phyloP scores from a whole-genome alignment of 495 filamentous ascomycete species.

The Chaetomium tenue region DNA sequence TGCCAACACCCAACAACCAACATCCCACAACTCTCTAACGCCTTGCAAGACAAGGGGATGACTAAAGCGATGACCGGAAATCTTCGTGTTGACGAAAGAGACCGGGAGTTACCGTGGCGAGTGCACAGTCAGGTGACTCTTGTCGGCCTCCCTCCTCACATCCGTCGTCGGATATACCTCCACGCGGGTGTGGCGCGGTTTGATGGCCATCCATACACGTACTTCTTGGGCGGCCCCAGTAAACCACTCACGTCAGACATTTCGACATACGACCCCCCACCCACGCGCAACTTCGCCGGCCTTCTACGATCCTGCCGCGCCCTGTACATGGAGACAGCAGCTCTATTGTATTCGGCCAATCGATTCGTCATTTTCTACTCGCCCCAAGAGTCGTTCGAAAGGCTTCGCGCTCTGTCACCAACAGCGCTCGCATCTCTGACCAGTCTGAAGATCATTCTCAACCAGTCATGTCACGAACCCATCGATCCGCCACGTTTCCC shows the following conservation, averaged over 20 bases:
- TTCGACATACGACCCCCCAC: neutral
- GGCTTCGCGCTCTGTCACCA: neutral
- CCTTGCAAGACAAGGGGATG: too few relatives aligned
- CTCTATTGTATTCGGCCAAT: constrained; percentile 9
- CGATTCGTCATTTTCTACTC: constrained; percentile 8
- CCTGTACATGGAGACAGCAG: neutral
- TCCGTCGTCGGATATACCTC: constrained; percentile 4
- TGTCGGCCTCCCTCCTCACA: neutral
- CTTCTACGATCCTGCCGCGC: constrained; percentile 2
- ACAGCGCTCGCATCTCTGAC: neutral
- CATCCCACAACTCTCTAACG: too few relatives aligned
- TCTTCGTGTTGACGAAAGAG: too few relatives aligned
- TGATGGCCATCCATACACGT: neutral
- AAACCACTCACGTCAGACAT: neutral
- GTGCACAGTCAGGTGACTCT: too few relatives aligned
- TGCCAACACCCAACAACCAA: too few relatives aligned
- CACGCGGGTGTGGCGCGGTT: constrained; percentile 1
- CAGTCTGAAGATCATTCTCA: neutral
- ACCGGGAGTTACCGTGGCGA: too few relatives aligned
- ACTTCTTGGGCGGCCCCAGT: neutral
- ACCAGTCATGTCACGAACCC: constrained; percentile 1
- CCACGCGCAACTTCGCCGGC: neutral
- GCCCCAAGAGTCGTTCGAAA: neutral
- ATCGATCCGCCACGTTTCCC: neutral
- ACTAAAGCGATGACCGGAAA: too few relatives aligned